Base-by-base conservation (phyloP, 306 rosid species). In the Vigna trinervia region DNA sequence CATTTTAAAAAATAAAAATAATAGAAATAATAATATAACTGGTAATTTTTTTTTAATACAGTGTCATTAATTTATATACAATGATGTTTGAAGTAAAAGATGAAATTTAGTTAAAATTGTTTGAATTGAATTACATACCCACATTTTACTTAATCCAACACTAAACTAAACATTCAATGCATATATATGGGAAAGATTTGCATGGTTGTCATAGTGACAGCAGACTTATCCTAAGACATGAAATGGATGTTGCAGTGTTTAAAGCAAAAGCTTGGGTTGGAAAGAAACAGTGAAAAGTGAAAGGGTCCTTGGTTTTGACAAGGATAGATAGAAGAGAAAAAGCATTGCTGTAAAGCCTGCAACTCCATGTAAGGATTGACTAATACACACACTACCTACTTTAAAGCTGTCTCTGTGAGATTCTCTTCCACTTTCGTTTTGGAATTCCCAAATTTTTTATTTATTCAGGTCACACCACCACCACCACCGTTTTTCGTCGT, bases 381-480 rank as follows among this genome's bases (percentile, higher is more conserved):
- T 78, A 82, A 59, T 22, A 17, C 68, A 48, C 81, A 69, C 65
- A 36, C 41, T 13, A 8, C 2, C 1, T 41, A 41, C 36, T 66
- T 26, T 12, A 72, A 73, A 50, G 65, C 78, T 70, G 82, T 43
- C 67, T 72, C 78, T 63, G 80, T 51, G 74, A 79, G 89, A 86
- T 85, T 79, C 86, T 74, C 78, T 65, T 69, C 39, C 76, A 58
- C 77, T 38, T 20, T 56, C 13, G 19, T 81, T 81, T 78, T 75
- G 77, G 59, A 73, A 78, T 78, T 68, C 69, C 54, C 86, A 78
- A 76, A 48, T 65, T 63, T 62, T 72, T 61, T 32, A 2, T 3
- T 3, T 17, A 17, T 19, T 39, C 15, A 63, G 38, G 46, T 22
- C 73, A 64, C 75, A 74, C 17, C 5, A 26, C 28, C 28, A 2